Conservation (phyloP, 2,329 filamentous ascomycete species). For the Penicillium sumatraense region DNA sequence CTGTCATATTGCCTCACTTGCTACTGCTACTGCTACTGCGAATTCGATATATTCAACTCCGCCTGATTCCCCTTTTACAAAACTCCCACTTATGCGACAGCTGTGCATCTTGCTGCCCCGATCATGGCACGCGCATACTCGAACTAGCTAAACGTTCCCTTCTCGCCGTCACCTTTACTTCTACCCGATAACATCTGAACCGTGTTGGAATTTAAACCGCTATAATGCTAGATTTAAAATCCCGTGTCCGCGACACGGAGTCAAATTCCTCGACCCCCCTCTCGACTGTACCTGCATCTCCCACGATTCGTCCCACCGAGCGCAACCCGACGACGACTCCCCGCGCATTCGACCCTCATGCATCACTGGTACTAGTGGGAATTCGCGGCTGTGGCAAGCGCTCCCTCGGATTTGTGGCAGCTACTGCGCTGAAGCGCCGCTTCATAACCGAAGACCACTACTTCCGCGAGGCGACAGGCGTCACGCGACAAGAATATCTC, state of each 20-base stretch:
- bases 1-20: too few relatives aligned
- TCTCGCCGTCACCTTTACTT: neutral
- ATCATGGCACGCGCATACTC: slow-evolving; percentile 13
- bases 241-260: slow-evolving; percentile 11
- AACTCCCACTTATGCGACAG: slow-evolving; percentile 6
- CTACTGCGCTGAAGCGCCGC: slow-evolving; percentile 46
- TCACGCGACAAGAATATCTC: slow-evolving; percentile 48
- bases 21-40: neutral
- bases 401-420: slow-evolving; percentile 49
- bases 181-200: too few relatives aligned
- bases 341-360: slow-evolving; percentile 41
- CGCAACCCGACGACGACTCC: slow-evolving; percentile 7
- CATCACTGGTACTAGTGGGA: slow-evolving; percentile 48
- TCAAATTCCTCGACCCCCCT: neutral
- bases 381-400: slow-evolving; percentile 51
- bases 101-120: neutral
- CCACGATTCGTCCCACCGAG: slow-evolving; percentile 23
- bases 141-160: slow-evolving; percentile 2
- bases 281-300: slow-evolving; percentile 3
- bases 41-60: too few relatives aligned
- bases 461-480: slow-evolving; percentile 47
- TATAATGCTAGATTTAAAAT: slow-evolving; percentile 18
- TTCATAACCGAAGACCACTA: slow-evolving; percentile 52
- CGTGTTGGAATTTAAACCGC: too few relatives aligned
- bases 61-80: neutral